Base-by-base conservation (phyloP, 768 basidiomycete species). In the Leccinum ochraceum region DNA sequence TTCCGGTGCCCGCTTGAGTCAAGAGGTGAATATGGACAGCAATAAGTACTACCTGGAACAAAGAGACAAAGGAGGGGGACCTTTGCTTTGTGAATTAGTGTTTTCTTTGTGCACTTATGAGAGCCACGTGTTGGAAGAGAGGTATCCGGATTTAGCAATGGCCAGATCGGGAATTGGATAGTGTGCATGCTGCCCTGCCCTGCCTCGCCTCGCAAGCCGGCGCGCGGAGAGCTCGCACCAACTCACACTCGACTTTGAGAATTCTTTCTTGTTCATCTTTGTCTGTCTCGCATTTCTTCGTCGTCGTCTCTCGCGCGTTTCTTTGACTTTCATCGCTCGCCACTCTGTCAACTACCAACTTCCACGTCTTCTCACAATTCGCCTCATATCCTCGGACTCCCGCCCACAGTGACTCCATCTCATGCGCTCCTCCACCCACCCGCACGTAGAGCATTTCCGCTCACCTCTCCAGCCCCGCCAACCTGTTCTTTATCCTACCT, bases 181-280 rank as follows among this genome's bases (percentile, higher is more conserved):
- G 66, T 58, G 69, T 67, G 62, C 42, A 44, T 44, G 42, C n/a
- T 46, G 44, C 44, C 44, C 44, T 73, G 71, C 71, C 71, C 71
- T 71, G 71, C 71, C 71, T 73, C 71, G 65, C 71, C 71, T 67
- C 58, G 51, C 65, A 68, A 64, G 60, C 69, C 70, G 70, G 69
- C 64, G 71, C 71, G 67, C 65, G 68, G 62, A 65, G 59, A 52
- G 24, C 51, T 28, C 51, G 26, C 51, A 28, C 51, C 30, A 52
- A 30, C 17, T 11, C 42, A 44, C 6, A 13, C 13, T 17, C 24
- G 24, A 22, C 24, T 50, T 5, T 9, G 8, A 26, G 28, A 50
- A 9, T 10, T 44, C 42, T n/a, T 20, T 39, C 7, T 20, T 10
- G n/a, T n/a, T 46, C 44, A 20, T 46, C 44, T 46, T 46, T 20